phyloP scores from a whole-genome alignment of 345 rosid species.

The Triadica sebifera region DNA sequence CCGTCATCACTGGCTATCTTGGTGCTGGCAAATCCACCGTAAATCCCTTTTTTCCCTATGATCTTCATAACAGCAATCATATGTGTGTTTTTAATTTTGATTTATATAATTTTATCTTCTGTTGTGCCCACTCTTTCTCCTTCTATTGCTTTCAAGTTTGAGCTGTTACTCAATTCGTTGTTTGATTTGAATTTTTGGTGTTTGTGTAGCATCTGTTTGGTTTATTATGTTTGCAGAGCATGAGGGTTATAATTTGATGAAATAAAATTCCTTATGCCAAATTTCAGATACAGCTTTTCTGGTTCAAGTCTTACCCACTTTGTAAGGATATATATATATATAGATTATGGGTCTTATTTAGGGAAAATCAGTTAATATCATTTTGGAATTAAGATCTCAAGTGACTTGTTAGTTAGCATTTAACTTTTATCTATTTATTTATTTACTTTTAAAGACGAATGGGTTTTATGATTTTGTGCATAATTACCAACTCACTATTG shows the following conservation, averaged over 20 bases:
- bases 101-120: neutral
- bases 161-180: neutral
- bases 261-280: too few relatives aligned
- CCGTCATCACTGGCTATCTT: slow-evolving; percentile 89
- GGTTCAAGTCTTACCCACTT: too few relatives aligned
- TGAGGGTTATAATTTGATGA: too few relatives aligned
- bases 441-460: neutral
- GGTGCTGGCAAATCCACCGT: slow-evolving; percentile 97
- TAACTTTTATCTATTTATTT: neutral
- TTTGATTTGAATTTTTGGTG: neutral
- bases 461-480: neutral
- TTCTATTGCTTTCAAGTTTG: neutral
- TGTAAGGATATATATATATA: too few relatives aligned
- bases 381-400: neutral
- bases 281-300: too few relatives aligned
- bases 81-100: neutral
- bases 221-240: too few relatives aligned
- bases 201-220: neutral
- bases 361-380: too few relatives aligned
- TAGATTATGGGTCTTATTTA: too few relatives aligned
- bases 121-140: neutral
- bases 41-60: slow-evolving; percentile 15
- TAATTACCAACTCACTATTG: neutral
- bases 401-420: too few relatives aligned
- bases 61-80: neutral